phyloP scores from a whole-genome alignment of 441 rosid species.

The Geranium incanum region DNA sequence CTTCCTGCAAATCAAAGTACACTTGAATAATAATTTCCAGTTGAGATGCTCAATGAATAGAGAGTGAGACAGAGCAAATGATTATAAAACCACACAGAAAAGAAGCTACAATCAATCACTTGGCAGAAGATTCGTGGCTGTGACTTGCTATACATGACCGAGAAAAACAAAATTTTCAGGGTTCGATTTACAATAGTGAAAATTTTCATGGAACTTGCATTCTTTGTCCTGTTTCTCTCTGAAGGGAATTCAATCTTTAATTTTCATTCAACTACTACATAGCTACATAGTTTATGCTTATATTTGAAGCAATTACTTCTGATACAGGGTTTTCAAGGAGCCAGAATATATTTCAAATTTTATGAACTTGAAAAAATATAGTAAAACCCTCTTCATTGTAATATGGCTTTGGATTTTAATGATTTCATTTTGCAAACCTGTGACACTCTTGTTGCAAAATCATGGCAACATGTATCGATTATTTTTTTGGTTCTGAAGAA shows the following conservation, averaged over 20 bases:
- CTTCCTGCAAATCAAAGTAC: constrained; percentile 50
- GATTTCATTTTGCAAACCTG: background rate
- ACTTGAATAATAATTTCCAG: background rate
- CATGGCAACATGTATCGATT: too few species aligned
- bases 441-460: too few species aligned
- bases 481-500: too few species aligned
- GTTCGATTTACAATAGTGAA: background rate
- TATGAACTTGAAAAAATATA: background rate
- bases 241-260: background rate
- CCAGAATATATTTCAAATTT: background rate
- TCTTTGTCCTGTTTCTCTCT: background rate
- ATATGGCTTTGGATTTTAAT: background rate
- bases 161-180: background rate
- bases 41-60: background rate
- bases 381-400: constrained; percentile 1
- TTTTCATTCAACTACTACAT: background rate
- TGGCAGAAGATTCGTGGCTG: background rate
- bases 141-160: too few species aligned
- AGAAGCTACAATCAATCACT: background rate
- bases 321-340: background rate
- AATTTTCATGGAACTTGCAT: background rate
- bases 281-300: background rate
- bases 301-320: background rate
- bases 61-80: background rate
- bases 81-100: background rate